These are phyloP conservation scores for Xerocomellus intermedius DNA, from an alignment of 768 basidiomycete species.

Conservation along the genomic window DNA sequence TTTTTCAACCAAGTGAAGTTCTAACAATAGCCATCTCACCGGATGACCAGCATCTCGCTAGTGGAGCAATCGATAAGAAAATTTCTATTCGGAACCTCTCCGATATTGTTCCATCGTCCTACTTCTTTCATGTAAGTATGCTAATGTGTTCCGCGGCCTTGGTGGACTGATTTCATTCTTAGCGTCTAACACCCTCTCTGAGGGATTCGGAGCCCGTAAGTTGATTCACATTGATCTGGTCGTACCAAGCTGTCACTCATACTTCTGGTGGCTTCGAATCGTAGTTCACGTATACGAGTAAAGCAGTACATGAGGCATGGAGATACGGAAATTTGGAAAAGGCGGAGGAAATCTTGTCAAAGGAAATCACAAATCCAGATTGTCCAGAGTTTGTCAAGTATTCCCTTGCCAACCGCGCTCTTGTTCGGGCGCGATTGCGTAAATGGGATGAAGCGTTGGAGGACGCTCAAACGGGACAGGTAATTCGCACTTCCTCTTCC, in stretches of 20 bases:
- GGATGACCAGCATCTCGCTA: not conserved
- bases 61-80: not conserved
- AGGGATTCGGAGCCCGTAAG: constrained; percentile 1
- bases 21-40: constrained; percentile 1
- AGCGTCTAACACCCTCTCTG: not conserved
- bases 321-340: not conserved
- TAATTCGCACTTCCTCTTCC: not conserved
- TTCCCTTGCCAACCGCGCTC: constrained; percentile 3
- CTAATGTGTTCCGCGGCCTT: not conserved
- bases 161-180: not conserved
- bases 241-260: not conserved
- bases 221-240: not conserved
- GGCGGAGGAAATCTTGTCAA: constrained; percentile 1
- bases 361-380: not conserved
- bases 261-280: not conserved
- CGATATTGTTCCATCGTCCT: not conserved
- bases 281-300: constrained; percentile 6
- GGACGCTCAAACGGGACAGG: not conserved
- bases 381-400: not conserved
- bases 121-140: constrained; percentile 2
- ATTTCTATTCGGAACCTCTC: not conserved
- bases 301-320: constrained; percentile 1
- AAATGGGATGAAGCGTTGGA: constrained; percentile 4
- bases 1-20: not conserved
- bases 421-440: constrained; percentile 1